A percentile compares a stretch with the other conserved stretches of the same genome.
phyloP scores from a whole-genome alignment of 2,329 filamentous ascomycete species.

The Trichoderma sp. region DNA sequence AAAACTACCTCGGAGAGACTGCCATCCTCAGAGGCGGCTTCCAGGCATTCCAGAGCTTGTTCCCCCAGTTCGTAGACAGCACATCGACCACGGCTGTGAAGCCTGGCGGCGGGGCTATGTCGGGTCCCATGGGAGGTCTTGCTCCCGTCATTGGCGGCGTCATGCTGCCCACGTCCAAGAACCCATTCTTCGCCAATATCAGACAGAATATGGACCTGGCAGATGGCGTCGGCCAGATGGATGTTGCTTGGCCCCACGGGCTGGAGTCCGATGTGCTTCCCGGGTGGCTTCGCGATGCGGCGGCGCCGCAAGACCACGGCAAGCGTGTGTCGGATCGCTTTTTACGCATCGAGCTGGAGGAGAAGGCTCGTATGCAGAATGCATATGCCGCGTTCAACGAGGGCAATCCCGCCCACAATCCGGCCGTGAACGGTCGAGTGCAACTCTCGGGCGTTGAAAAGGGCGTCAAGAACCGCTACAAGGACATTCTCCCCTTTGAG shows the following conservation, averaged over 20 bases:
- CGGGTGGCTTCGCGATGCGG: constrained; percentile 70
- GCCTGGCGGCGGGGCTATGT: constrained; percentile 43
- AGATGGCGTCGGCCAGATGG: constrained; percentile 83
- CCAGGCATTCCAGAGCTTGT: constrained; percentile 64
- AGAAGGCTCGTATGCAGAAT: constrained; percentile 89
- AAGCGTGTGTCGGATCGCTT: constrained; percentile 81
- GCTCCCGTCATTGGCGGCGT: constrained; percentile 84
- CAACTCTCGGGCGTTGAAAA: constrained; percentile 92
- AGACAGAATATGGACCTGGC: constrained; percentile 94
- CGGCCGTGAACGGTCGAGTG: constrained; percentile 41
- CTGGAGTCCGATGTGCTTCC: constrained; percentile 59
- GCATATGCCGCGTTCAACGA: constrained; percentile 56
- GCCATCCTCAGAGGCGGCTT: constrained; percentile 83
- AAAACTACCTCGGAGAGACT: constrained; percentile 72
- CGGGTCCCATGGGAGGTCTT: constrained; percentile 43
- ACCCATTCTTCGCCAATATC: constrained; percentile 93
- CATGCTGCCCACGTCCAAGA: constrained; percentile 66
- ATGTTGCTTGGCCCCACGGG: constrained; percentile 48
- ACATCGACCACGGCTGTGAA: constrained; percentile 36
- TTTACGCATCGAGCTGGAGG: constrained; percentile 74
- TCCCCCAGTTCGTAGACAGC: constrained; percentile 61
- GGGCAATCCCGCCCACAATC: constrained; percentile 29
- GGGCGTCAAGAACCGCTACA: constrained; percentile 93
- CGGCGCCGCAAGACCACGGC: constrained; percentile 66
- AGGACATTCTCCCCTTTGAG: constrained; percentile 95